Conservation (phyloP, 495 filamentous ascomycete species). For the Halenospora varia region DNA sequence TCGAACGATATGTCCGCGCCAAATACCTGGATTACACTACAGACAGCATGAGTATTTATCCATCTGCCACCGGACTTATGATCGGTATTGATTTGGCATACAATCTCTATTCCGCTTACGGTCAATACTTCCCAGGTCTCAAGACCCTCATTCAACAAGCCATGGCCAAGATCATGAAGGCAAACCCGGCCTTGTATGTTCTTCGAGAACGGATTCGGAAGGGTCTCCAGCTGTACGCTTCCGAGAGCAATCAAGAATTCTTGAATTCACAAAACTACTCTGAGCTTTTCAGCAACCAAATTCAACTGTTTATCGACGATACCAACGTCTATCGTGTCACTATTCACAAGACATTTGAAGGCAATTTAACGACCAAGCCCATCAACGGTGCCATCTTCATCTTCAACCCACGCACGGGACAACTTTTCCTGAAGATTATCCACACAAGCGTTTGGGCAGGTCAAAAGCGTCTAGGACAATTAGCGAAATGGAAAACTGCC, state of each 20-base stretch:
- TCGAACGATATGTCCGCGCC: constrained; percentile 94
- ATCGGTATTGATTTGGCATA: constrained; percentile 97
- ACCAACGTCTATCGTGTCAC: constrained; percentile 99
- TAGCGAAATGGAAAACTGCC: constrained; percentile 99
- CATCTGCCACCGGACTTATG: constrained; percentile 96
- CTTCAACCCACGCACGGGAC: constrained; percentile 97
- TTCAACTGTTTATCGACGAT: constrained; percentile 98
- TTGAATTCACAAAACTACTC: constrained; percentile 99
- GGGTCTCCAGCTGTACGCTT: constrained; percentile 96
- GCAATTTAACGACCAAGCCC: constrained; percentile 97
- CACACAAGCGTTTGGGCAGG: constrained; percentile 99
- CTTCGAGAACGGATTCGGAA: constrained; percentile 97
- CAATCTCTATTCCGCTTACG: constrained; percentile 96
- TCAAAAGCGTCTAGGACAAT: constrained; percentile 96
- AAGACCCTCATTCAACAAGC: constrained; percentile 97
- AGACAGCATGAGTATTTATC: constrained; percentile 99
- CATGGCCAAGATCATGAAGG: constrained; percentile 99
- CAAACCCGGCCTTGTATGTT: constrained; percentile 95
- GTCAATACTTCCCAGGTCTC: constrained; percentile 96
- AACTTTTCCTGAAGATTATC: constrained; percentile 98
- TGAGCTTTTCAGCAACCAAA: constrained; percentile 98
- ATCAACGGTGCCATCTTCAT: constrained; percentile 99
- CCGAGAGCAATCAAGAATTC: constrained; percentile 99
- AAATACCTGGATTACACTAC: constrained; percentile 99
- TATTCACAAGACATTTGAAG: constrained; percentile 99